These are phyloP conservation scores for Beauveria caledonica DNA, from an alignment of 2,329 filamentous ascomycete genomes.

Conservation along the genomic window DNA sequence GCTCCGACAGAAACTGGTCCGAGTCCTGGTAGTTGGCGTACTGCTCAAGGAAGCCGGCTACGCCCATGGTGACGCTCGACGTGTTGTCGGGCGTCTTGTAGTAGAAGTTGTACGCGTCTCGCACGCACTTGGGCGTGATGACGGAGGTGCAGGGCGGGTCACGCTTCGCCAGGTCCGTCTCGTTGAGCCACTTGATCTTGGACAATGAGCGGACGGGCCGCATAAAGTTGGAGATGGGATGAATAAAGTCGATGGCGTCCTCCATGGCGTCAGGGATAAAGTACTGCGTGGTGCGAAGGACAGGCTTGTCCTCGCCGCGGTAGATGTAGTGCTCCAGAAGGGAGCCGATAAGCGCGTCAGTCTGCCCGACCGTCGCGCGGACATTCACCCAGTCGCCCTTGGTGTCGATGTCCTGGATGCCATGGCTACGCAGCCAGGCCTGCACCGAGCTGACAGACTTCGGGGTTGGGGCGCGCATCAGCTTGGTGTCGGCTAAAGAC, in stretches of 20 bases:
- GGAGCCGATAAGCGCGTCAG: slow-evolving; percentile 33
- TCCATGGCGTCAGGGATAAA: slow-evolving; percentile 32
- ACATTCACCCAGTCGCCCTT: slow-evolving; percentile 36
- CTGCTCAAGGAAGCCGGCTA: slow-evolving; percentile 43
- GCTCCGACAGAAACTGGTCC: slow-evolving; percentile 27
- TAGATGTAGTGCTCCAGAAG: slow-evolving; percentile 35
- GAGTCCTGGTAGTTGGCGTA: slow-evolving; percentile 37
- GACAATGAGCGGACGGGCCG: slow-evolving; percentile 26
- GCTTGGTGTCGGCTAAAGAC: slow-evolving; percentile 26
- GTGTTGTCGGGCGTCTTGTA: slow-evolving; percentile 22
- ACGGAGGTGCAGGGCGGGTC: slow-evolving; percentile 24
- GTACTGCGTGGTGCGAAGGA: slow-evolving; percentile 38
- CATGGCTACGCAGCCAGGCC: slow-evolving; percentile 33
- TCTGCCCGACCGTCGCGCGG: slow-evolving; percentile 30
- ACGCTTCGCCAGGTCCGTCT: slow-evolving; percentile 15
- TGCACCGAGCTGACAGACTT: slow-evolving; percentile 29
- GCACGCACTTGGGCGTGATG: slow-evolving; percentile 34
- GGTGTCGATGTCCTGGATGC: slow-evolving; percentile 24
- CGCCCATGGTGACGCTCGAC: slow-evolving; percentile 33
- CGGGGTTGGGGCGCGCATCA: slow-evolving; percentile 27
- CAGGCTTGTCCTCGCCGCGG: slow-evolving; percentile 18
- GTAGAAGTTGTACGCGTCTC: slow-evolving; percentile 37
- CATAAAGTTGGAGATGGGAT: slow-evolving; percentile 43
- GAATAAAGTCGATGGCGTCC: slow-evolving; percentile 35
- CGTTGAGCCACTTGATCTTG: slow-evolving; percentile 1